phyloP scores from a whole-genome alignment of 2,329 filamentous ascomycete genomes.

The Tolypocladium endophyticum region DNA sequence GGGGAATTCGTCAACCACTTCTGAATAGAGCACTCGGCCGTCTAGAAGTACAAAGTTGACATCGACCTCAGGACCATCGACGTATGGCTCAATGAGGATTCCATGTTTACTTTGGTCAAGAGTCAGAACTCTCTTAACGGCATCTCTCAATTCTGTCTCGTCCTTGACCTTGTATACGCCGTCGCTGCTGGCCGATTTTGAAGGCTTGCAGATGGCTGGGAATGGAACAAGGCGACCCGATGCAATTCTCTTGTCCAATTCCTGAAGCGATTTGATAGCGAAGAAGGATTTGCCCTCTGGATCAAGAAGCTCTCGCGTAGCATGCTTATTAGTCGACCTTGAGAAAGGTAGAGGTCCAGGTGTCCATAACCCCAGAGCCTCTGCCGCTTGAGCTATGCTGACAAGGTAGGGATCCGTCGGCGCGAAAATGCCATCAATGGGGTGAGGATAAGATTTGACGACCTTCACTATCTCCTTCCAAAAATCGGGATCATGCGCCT shows the following conservation, averaged over 20 bases:
- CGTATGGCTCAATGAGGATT: not conserved
- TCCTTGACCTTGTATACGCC: not conserved
- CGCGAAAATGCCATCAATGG: not conserved
- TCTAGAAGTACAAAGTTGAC: not conserved
- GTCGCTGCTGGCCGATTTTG: not conserved
- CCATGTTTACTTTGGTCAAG: not conserved
- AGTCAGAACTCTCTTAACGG: not conserved
- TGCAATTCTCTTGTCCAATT: not conserved
- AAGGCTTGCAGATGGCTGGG: not conserved
- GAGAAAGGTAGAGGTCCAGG: not conserved
- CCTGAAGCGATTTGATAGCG: not conserved
- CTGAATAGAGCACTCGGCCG: not conserved
- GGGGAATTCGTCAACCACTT: not conserved
- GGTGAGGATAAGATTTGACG: not conserved
- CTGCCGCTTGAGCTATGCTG: not conserved
- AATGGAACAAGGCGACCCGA: not conserved
- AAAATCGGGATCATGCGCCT: not conserved
- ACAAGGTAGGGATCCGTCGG: not conserved
- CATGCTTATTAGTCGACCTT: not conserved
- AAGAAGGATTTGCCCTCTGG: not conserved
- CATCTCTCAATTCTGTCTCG: not conserved
- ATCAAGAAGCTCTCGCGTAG: not conserved
- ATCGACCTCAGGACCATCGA: not conserved
- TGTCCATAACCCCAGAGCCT: not conserved
- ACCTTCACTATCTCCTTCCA: not conserved